Evolutionary conservation across 192 early-diverging fungal species (phyloP).

Genomic region (Linnemannia zychae): DNA sequence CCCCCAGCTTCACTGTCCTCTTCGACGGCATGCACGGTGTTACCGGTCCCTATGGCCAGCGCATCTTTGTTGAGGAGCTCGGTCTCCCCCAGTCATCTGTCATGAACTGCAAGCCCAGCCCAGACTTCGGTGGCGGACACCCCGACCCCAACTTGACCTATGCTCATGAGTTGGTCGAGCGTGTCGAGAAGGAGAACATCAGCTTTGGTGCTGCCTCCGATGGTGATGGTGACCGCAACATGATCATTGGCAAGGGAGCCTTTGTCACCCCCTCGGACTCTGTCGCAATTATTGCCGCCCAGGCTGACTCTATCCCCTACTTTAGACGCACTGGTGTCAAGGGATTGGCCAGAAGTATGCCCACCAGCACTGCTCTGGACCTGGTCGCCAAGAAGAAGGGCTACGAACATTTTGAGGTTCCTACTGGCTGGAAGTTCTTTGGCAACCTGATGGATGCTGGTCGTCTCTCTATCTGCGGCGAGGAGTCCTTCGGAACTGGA

Average conservation of each 20-base stretch:
- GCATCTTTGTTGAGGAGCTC: slow-evolving; percentile 91
- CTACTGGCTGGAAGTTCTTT: slow-evolving; percentile 98
- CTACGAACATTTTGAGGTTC: slow-evolving; percentile 87
- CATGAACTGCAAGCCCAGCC: slow-evolving; percentile 84
- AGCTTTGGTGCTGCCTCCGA: slow-evolving; percentile 96
- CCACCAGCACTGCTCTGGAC: slow-evolving; percentile 94
- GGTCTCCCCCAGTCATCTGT: slow-evolving; percentile 84
- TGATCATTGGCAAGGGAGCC: slow-evolving; percentile 95
- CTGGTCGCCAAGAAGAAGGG: slow-evolving; percentile 88
- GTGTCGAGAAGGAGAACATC: slow-evolving; percentile 83
- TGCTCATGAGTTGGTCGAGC: slow-evolving; percentile 92
- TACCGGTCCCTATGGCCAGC: slow-evolving; percentile 93
- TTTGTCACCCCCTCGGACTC: slow-evolving; percentile 98
- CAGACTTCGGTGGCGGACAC: slow-evolving; percentile 96
- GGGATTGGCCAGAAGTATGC: slow-evolving; percentile 96
- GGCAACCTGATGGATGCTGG: slow-evolving; percentile 99
- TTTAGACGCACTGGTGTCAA: slow-evolving; percentile 87
- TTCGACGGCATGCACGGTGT: slow-evolving; percentile 98
- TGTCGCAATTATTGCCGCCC: slow-evolving; percentile 95
- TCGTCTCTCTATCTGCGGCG: slow-evolving; percentile 94
- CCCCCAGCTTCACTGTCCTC: slow-evolving; percentile 85
- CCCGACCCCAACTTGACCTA: slow-evolving; percentile 99
- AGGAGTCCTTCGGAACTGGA: slow-evolving; percentile 98
- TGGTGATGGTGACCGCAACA: slow-evolving; percentile 98
- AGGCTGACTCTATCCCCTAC: slow-evolving; percentile 93